phyloP scores from a whole-genome alignment of 129 eudicot species.

The Deinandra increscens region DNA sequence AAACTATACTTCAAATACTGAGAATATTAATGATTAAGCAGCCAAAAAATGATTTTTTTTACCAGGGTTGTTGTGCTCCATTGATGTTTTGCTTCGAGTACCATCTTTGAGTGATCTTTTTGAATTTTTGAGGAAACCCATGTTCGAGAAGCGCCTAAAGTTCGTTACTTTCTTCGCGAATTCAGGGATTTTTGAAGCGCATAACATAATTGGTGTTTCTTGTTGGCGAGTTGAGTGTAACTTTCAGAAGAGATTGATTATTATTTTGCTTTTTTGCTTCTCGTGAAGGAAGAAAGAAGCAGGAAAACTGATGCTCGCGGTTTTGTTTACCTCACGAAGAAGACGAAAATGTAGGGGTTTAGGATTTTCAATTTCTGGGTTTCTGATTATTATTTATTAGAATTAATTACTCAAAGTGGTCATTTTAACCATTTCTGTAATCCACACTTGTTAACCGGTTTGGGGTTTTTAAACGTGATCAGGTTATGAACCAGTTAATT shows the following conservation, averaged over 20 bases:
- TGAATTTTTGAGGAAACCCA: constrained; percentile 28
- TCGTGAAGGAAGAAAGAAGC: too few relatives aligned
- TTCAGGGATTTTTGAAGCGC: constrained; percentile 14
- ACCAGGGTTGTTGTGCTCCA: constrained; percentile 31
- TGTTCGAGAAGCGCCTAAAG: constrained; percentile 32
- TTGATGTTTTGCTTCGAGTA: constrained; percentile 8
- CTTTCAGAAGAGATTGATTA: too few relatives aligned
- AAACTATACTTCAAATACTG: not conserved
- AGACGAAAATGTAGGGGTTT: not conserved
- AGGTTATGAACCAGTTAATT: too few relatives aligned
- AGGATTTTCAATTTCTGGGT: not conserved
- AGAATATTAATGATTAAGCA: not conserved
- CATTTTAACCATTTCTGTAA: too few relatives aligned
- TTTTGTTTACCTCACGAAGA: not conserved
- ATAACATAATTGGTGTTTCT: constrained; percentile 18
- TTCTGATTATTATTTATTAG: not conserved
- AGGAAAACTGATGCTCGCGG: not conserved
- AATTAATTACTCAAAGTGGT: too few relatives aligned
- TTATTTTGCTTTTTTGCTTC: too few relatives aligned
- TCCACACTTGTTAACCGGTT: too few relatives aligned
- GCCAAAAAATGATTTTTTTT: not conserved
- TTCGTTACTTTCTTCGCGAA: constrained; percentile 16
- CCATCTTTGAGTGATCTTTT: constrained; percentile 4
- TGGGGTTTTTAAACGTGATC: too few relatives aligned
- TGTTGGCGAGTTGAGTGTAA: not conserved